Conservation (phyloP, 1,139 yeast genomes). For the Magnusiomyces suaveolens region DNA sequence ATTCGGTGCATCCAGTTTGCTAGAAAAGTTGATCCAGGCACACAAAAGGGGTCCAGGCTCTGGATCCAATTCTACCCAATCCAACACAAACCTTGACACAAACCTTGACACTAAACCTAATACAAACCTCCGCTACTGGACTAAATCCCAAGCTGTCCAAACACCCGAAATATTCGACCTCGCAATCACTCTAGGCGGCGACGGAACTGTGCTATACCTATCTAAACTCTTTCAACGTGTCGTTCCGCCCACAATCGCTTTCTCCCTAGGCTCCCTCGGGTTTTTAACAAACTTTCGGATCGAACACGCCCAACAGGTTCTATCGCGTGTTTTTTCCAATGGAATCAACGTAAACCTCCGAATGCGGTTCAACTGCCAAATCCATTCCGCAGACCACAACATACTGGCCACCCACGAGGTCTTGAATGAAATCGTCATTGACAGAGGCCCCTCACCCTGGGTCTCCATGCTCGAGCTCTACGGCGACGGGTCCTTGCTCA, state of each 20-base stretch:
- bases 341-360: constrained; percentile 73
- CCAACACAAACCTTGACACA: no score
- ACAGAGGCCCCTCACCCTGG: constrained; percentile 82
- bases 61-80: constrained; percentile 31
- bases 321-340: constrained; percentile 48
- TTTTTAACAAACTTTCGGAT: constrained; percentile 71
- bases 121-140: constrained; percentile 49
- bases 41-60: no score
- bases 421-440: constrained; percentile 73
- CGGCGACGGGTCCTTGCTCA: constrained; percentile 69
- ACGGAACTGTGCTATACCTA: constrained; percentile 78
- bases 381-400: constrained; percentile 38
- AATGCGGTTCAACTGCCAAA: constrained; percentile 69
- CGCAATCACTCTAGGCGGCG: constrained; percentile 79
- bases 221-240: constrained; percentile 68
- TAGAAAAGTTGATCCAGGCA: constrained; percentile 22
- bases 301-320: constrained; percentile 52
- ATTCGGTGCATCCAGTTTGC: constrained; percentile 39
- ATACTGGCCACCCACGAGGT: constrained; percentile 68
- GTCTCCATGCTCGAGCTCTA: constrained; percentile 74
- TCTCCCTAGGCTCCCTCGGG: constrained; percentile 72
- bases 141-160: constrained; percentile 43
- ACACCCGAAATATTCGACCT: constrained; percentile 61
- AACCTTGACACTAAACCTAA: not conserved
- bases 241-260: constrained; percentile 83